These are phyloP conservation scores for Salisapilia sapeloensis DNA, from an alignment of 352 stramenopile species.

Conservation along the genomic window DNA sequence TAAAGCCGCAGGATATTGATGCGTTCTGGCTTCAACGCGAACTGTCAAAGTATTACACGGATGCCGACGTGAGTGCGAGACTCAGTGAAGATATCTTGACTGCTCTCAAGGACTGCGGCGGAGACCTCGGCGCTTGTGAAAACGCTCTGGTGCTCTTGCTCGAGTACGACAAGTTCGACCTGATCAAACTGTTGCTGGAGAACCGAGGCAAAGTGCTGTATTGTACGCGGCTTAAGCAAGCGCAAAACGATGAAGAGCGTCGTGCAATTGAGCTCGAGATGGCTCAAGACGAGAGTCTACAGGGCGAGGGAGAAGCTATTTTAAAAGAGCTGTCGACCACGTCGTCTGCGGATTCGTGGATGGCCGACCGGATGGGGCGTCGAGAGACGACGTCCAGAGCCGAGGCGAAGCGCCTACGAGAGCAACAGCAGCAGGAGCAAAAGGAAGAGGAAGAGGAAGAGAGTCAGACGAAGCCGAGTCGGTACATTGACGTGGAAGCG, in stretches of 20 bases:
- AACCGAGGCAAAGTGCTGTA: constrained; percentile 95
- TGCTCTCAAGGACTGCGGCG: constrained; percentile 43
- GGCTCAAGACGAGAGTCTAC: constrained; percentile 52
- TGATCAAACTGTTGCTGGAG: constrained; percentile 95
- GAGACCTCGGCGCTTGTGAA: constrained; percentile 83
- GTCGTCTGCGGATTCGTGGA: constrained; percentile 88
- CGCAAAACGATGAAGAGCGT: constrained; percentile 84
- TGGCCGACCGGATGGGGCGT: constrained; percentile 80
- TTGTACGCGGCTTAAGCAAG: constrained; percentile 94
- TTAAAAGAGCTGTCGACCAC: constrained; percentile 83
- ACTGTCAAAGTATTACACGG: constrained; percentile 90
- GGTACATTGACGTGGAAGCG: constrained; percentile 90
- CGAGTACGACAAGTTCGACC: constrained; percentile 98
- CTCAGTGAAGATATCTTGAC: constrained; percentile 85
- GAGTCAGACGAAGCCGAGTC: constrained; percentile 44
- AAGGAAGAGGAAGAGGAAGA: constrained; percentile 22
- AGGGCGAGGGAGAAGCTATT: constrained; percentile 82
- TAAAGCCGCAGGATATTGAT: constrained; percentile 95
- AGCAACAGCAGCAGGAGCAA: constrained; percentile 38
- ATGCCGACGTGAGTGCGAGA: constrained; percentile 86
- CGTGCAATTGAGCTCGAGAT: constrained; percentile 85
- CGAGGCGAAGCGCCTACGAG: constrained; percentile 67
- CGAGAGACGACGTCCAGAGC: constrained; percentile 73
- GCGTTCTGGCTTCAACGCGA: constrained; percentile 96
- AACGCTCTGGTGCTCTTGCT: constrained; percentile 95